Evolutionary conservation across 805 yeast genomes (phyloP).

Genomic region (Spathaspora arborariae): DNA sequence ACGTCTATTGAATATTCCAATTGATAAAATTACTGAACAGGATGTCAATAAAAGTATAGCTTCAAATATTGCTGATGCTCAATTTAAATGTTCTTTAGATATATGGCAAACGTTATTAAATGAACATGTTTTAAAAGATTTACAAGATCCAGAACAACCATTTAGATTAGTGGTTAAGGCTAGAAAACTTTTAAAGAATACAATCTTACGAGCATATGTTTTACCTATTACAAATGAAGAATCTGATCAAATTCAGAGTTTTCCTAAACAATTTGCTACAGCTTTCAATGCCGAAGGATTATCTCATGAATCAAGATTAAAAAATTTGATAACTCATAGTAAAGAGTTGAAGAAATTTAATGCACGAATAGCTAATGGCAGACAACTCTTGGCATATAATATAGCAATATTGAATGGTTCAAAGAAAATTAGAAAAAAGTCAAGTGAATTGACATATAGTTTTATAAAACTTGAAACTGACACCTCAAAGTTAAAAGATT

Average conservation of each 20-base stretch:
- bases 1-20: constrained; percentile 19
- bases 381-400: background rate
- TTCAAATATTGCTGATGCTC: constrained; percentile 56
- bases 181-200: constrained; percentile 10
- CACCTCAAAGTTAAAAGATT: background rate
- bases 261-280: constrained; percentile 22
- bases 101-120: constrained; percentile 39
- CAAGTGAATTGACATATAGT: background rate
- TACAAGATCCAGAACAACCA: constrained; percentile 16
- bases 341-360: constrained; percentile 23
- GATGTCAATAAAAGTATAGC: constrained; percentile 11
- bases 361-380: constrained; percentile 1
- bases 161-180: constrained; percentile 23
- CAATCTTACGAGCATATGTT: constrained; percentile 17
- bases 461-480: background rate
- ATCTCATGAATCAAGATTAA: constrained; percentile 17
- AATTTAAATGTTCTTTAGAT: constrained; percentile 58
- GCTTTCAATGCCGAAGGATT: constrained; percentile 25
- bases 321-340: constrained; percentile 22
- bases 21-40: background rate
- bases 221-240: constrained; percentile 23
- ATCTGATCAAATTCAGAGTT: constrained; percentile 19
- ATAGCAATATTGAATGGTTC: background rate
- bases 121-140: constrained; percentile 23
- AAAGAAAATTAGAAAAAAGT: background rate